Conservation (phyloP, 441 rosid species). For the Adansonia grandidieri region DNA sequence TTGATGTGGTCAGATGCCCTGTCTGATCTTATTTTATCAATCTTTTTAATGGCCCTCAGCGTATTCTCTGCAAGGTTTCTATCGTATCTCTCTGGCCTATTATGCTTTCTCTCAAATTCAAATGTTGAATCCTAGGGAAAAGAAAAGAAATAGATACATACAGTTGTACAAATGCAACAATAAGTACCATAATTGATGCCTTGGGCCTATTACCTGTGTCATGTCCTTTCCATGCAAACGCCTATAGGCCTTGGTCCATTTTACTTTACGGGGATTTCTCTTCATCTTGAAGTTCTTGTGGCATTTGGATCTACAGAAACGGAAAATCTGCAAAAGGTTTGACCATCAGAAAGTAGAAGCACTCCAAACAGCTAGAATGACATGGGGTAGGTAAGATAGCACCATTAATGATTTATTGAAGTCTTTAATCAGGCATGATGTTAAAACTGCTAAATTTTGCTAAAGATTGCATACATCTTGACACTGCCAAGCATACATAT, state of each 20-base stretch:
- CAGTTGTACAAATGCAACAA: neutral
- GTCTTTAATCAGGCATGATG: neutral
- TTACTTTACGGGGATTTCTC: conserved; percentile 92
- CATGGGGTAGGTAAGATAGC: neutral
- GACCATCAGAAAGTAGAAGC: conserved; percentile 1
- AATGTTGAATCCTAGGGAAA: conserved; percentile 67
- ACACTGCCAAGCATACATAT: neutral
- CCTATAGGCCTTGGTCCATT: conserved; percentile 95
- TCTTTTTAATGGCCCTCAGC: conserved; percentile 77
- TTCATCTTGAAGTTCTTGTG: conserved; percentile 98
- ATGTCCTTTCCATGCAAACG: conserved; percentile 86
- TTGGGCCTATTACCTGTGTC: conserved; percentile 62
- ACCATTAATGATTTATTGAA: neutral
- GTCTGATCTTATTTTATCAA: conserved; percentile 62
- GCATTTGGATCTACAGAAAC: conserved; percentile 93
- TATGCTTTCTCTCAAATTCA: conserved; percentile 92
- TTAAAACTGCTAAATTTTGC: neutral
- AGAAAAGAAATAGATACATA: conserved; percentile 13
- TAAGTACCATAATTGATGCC: conserved; percentile 5
- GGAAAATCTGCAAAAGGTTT: conserved; percentile 60
- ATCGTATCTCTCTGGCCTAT: conserved; percentile 92
- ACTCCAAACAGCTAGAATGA: neutral
- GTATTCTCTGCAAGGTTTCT: conserved; percentile 72
- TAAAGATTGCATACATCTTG: neutral
- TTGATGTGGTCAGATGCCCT: conserved; percentile 55